Evolutionary conservation across 2,329 filamentous ascomycete species (phyloP), one percentile per base, ranked within the genome.

Genomic region (Diaporthe sp.): DNA sequence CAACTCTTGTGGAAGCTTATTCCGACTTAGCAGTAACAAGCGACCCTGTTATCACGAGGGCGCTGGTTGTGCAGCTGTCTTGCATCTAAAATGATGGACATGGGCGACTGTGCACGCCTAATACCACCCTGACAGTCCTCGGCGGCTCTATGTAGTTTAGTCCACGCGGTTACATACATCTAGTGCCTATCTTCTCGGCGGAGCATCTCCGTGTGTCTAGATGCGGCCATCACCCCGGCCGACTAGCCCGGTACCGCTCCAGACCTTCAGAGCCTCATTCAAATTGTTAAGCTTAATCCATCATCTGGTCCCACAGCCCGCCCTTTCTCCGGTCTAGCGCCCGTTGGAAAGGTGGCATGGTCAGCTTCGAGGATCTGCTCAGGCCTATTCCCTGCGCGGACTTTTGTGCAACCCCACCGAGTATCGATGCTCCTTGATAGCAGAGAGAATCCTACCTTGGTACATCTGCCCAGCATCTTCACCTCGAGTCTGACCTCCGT

Each of bases 1-100:
- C 64, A 67, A 67, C 45, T 67, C 64, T 67, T 67, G 64, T 67
- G 30, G 64, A 67, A 52, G 64, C 64, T 67, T 67, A 52, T 38
- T 67, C 64, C 45, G 12, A 35, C 45, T 67, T 38, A 38, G 30
- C 64, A 35, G 64, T 38, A n/a, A 50, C 30, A 67, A 22, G 22
- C 64, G 45, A 67, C 45, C 64, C 8, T 67, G 45, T 19, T 52
- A 52, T 67, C 64, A 67, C 64, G 64, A 52, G 64, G 64, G 47
- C 64, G n/a, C 3, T 45, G 22, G 64, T 22, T 25, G 22, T 52
- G 30, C 64, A 52, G 45, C 64, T 67, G 47, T 67, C 30, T 67
- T 38, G 45, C 64, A 50, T 67, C 64, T 38, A 52, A 52, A 28
- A 67, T 67, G 64, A 67, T 67, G 64, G 64, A 28, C 64, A 67